Evolutionary conservation across 1,284 basidiomycete species (phyloP).

Genomic region (Trichosporon sp.): DNA sequence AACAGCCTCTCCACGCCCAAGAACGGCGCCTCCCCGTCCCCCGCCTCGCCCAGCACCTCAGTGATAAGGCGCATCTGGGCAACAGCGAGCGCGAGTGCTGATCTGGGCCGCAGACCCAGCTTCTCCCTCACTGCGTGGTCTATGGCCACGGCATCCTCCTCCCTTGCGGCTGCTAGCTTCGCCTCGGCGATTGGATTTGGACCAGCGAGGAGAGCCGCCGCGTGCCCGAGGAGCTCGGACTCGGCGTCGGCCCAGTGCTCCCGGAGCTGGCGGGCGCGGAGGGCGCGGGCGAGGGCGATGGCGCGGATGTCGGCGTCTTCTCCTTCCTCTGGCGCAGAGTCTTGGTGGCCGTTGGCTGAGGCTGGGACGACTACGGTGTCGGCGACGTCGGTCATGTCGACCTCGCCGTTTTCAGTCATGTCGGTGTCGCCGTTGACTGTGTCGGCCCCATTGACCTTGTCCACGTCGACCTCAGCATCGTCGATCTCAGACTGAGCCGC

Average conservation of each 20-base stretch:
- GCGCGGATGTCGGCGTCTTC: constrained; percentile 1
- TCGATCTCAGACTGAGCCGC: no score
- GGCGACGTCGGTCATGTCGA: neutral
- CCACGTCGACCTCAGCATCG: no score
- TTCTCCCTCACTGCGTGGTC: neutral
- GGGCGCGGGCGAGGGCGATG: neutral
- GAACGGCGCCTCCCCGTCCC: constrained; percentile 16
- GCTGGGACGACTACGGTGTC: neutral
- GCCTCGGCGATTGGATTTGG: neutral
- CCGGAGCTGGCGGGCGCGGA: neutral
- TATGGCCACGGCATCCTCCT: constrained; percentile 4
- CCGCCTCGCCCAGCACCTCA: constrained; percentile 5
- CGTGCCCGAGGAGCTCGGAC: constrained; percentile 6
- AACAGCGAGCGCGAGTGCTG: constrained; percentile 9
- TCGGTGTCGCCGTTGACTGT: no score
- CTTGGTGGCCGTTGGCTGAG: no score
- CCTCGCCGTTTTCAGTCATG: no score
- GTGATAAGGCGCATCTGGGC: constrained; percentile 18
- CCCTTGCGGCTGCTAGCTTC: neutral
- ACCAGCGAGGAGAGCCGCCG: constrained; percentile 1
- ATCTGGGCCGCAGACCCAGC: constrained; percentile 11
- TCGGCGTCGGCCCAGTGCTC: constrained; percentile 8
- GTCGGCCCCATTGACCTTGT: no score
- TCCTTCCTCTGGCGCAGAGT: neutral
- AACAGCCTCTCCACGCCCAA: constrained; percentile 9